These are phyloP conservation scores for Botrytis galanthina DNA, from an alignment of 2,329 filamentous ascomycete genomes.

Conservation along the genomic window DNA sequence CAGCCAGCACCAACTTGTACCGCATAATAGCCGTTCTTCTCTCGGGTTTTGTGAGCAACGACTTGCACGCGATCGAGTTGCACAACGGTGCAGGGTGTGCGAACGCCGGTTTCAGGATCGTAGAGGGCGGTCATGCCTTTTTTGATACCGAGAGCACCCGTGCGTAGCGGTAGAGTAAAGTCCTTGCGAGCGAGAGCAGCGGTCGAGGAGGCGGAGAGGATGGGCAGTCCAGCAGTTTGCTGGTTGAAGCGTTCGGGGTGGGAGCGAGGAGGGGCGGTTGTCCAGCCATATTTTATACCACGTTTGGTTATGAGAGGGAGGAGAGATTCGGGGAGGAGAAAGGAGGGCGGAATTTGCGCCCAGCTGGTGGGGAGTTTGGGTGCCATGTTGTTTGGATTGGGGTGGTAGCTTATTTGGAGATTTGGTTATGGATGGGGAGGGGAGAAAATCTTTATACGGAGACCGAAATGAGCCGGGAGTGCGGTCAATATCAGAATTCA, in stretches of 20 bases:
- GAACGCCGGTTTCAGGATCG: constrained; percentile 69
- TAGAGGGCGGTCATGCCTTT: constrained; percentile 95
- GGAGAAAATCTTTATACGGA: constrained; percentile 31
- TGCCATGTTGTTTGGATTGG: constrained; percentile 34
- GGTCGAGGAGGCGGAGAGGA: constrained; percentile 55
- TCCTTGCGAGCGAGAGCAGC: constrained; percentile 59
- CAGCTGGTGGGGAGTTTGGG: constrained; percentile 40
- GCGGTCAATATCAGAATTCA: constrained; percentile 37
- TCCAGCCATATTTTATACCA: constrained; percentile 52
- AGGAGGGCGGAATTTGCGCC: constrained; percentile 35
- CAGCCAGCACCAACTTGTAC: constrained; percentile 83
- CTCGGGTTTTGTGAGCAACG: constrained; percentile 77
- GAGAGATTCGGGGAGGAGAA: constrained; percentile 37
- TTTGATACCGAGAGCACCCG: constrained; percentile 83
- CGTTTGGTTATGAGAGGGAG: constrained; percentile 39
- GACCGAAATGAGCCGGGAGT: constrained; percentile 22
- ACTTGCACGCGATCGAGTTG: constrained; percentile 93
- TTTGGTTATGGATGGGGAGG: constrained; percentile 17
- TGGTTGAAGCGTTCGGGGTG: constrained; percentile 59
- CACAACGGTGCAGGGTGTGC: constrained; percentile 85
- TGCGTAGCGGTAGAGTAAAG: constrained; percentile 62
- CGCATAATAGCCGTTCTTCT: constrained; percentile 85
- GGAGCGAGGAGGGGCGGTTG: constrained; percentile 50
- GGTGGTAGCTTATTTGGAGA: constrained; percentile 20
- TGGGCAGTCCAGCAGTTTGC: constrained; percentile 53